phyloP scores from a whole-genome alignment of 139 green algal genomes.

The Chlorella ohadii region DNA sequence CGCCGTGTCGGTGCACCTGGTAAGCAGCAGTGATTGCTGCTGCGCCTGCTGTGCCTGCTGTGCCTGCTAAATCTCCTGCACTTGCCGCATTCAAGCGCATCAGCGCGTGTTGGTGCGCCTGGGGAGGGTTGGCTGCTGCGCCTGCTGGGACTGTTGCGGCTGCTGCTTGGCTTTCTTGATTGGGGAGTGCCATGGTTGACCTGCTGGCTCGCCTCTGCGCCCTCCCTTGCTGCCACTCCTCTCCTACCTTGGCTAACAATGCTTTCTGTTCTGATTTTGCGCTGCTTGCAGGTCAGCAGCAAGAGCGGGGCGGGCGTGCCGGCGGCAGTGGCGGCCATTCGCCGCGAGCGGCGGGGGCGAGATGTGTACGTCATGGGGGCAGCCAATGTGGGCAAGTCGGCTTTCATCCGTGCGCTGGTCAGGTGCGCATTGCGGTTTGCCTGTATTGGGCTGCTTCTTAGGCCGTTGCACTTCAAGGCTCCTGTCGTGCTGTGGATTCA shows the following conservation, averaged over 20 bases:
- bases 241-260: not conserved
- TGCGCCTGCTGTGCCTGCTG: not conserved
- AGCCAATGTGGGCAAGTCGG: slow-evolving; percentile 97
- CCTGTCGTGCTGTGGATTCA: too few species aligned
- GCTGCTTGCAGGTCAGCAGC: slow-evolving; percentile 4
- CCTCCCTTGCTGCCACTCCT: not conserved
- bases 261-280: too few species aligned
- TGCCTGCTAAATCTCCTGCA: not conserved
- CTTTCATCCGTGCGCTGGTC: slow-evolving; percentile 85
- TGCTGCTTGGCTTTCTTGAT: too few species aligned
- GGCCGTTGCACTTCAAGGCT: too few species aligned
- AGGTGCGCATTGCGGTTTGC: not conserved
- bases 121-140: too few species aligned
- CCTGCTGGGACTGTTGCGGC: too few species aligned
- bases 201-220: too few species aligned
- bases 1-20: slow-evolving; percentile 72
- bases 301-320: slow-evolving; percentile 58
- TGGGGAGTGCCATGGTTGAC: too few species aligned
- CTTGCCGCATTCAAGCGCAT: not conserved
- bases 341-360: slow-evolving; percentile 78
- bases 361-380: slow-evolving; percentile 96
- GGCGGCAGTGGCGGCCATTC: slow-evolving; percentile 59
- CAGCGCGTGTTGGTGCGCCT: too few species aligned
- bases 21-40: slow-evolving; percentile 46
- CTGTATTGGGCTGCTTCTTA: too few species aligned